Evolutionary conservation across 768 basidiomycete genomes (phyloP), one percentile per base, ranked within the genome.

Genomic region (Pisolithus albus): DNA sequence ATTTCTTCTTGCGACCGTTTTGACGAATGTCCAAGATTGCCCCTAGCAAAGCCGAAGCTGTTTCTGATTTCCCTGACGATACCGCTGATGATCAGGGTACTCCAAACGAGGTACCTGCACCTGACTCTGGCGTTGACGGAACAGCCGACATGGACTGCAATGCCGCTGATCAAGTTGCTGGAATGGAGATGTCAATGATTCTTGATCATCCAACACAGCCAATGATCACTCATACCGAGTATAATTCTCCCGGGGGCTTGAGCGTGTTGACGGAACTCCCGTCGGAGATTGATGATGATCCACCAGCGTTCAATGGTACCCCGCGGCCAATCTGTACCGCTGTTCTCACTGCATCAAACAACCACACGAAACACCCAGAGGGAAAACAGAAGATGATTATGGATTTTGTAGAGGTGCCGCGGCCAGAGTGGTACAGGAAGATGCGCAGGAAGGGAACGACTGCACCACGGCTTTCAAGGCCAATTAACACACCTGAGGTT

Each of bases 191-290:
- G 11, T 13, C 15, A 5, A 45, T 45, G 24, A n/a, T 45, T 13
- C 26, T 30, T n/a, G 18, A 34, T 19, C 30, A 21, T 39, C 47
- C 52, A 32, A 30, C 46, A 52, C 39, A 44, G 15, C 52, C 15
- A 28, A 13, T 30, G 21, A 19, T 13, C 23, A 21, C 6, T 47
- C n/a, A 6, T 8, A 7, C 19, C n/a, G 32, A 36, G n/a, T n/a
- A 19, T 36, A 26, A 26, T 4, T 47, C 46, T 8, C 46, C 46
- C 2, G 56, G 44, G 24, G 47, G 52, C 38, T 47, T 63, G 15
- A 69, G 65, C 32, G 64, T 63, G 19, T 51, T 70, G 51, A 66
- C 68, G 6, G 67, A 68, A 18, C 60, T 68, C 24, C 51, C 59
- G 49, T 58, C 61, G 18, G 65, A 67, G 18, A 8, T 47, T 24